Percentiles rank a stretch among this genome's conserved stretches.
phyloP scores from a whole-genome alignment of 2,329 filamentous ascomycete species.

The Arthrobotrys pseudoclavata region DNA sequence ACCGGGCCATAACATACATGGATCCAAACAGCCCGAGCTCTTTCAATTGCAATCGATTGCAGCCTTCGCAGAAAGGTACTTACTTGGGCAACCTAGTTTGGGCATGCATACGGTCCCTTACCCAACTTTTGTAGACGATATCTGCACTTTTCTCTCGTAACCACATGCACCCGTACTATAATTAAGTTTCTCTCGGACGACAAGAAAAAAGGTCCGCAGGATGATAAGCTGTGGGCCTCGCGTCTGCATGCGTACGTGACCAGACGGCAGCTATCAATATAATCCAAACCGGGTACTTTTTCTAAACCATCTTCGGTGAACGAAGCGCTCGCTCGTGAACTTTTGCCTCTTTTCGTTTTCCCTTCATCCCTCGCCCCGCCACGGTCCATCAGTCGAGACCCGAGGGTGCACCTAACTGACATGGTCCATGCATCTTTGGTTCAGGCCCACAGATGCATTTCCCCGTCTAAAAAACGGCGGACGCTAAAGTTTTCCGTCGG shows the following conservation, averaged over 20 bases:
- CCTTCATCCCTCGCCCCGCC: constrained; percentile 9
- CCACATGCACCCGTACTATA: not conserved
- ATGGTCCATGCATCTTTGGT: constrained; percentile 5
- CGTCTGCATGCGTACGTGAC: not conserved
- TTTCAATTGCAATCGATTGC: not conserved
- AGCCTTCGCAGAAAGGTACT: constrained; percentile 5
- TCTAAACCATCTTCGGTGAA: not conserved
- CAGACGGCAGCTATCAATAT: not conserved
- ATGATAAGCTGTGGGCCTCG: constrained; percentile 22
- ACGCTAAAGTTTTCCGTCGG: constrained; percentile 22
- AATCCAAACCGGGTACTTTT: constrained; percentile 8
- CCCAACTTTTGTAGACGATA: constrained; percentile 12
- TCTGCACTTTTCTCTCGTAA: constrained; percentile 9
- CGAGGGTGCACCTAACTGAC: not conserved
- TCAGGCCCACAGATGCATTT: not conserved
- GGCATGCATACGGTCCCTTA: constrained; percentile 1
- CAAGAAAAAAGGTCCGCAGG: not conserved
- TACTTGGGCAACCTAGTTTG: too few relatives aligned
- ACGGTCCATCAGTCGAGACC: constrained; percentile 2
- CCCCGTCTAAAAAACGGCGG: constrained; percentile 7
- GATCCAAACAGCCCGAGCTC: constrained; percentile 8
- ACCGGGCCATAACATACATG: not conserved
- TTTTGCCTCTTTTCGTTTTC: constrained; percentile 44
- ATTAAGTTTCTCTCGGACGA: constrained; percentile 10
- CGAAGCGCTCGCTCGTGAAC: constrained; percentile 31